Evolutionary conservation across 441 rosid genomes (phyloP).

Genomic region (Erysimum cheiri): DNA sequence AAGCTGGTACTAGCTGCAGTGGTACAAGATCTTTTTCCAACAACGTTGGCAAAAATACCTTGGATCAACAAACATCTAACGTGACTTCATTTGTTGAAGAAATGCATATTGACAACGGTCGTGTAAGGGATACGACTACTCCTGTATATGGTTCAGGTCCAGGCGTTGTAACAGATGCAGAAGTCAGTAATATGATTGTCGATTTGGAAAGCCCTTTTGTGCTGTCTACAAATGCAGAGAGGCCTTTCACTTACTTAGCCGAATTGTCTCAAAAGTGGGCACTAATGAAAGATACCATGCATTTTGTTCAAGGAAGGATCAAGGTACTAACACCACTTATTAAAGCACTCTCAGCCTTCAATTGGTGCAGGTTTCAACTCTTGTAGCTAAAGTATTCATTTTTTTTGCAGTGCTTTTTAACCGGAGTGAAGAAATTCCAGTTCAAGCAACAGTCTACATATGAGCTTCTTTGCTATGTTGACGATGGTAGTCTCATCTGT

Average conservation of each 20-base stretch:
- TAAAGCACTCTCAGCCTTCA: slow-evolving; percentile 21
- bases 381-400: slow-evolving; percentile 22
- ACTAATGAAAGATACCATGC: slow-evolving; percentile 56
- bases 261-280: slow-evolving; percentile 85
- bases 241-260: slow-evolving; percentile 89
- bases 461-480: slow-evolving; percentile 80
- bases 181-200: slow-evolving; percentile 52
- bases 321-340: slow-evolving; percentile 55
- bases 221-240: slow-evolving; percentile 60
- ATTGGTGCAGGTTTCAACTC: background rate
- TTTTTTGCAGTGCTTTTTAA: slow-evolving; percentile 79
- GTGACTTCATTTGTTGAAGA: slow-evolving; percentile 59
- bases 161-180: slow-evolving; percentile 39
- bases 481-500: slow-evolving; percentile 95
- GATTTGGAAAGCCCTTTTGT: slow-evolving; percentile 61
- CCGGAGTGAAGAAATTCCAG: slow-evolving; percentile 85
- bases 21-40: slow-evolving; percentile 47
- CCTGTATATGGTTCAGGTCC: slow-evolving; percentile 44
- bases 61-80: slow-evolving; percentile 50
- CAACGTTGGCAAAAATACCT: slow-evolving; percentile 40
- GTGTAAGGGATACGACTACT: slow-evolving; percentile 43
- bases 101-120: slow-evolving; percentile 56
- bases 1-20: slow-evolving; percentile 44
- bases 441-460: slow-evolving; percentile 64
- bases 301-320: slow-evolving; percentile 69